Evolutionary conservation across 1,139 yeast genomes (phyloP), one percentile per base, ranked within the genome.

Genomic region (Diutina pseudorugosa): DNA sequence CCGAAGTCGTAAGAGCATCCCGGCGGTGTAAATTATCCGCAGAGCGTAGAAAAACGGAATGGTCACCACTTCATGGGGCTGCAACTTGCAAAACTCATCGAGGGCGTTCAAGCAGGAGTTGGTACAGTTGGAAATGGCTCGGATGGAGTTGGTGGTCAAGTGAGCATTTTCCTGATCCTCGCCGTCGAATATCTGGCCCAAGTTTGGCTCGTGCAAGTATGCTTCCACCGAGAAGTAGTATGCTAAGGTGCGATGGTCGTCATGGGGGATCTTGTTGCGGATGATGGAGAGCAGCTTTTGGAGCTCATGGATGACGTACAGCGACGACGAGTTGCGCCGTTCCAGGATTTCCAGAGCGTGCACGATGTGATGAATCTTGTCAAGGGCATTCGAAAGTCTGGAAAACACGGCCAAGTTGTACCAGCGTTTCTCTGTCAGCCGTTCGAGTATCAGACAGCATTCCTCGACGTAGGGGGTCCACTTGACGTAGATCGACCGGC

Each of bases 201-300:
- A 45, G 53, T 64, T 69, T 55, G 80, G 81, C 61, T 83, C 94
- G 63, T 85, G 85, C 19, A 88, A 67, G 61, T 81, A 85, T 0
- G 93, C 91, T 58, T 85, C 88, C 14, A 85, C 82, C 0, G 93
- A 77, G 58, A 77, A 78, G 58, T 73, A 77, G 63, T 76, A 83
- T 0, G 84, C 72, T 61, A 76, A 62, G 42, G 73, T 62, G 9
- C 73, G 67, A 56, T 72, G 72, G 53, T 77, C 72, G 36, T 68
- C 66, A 4, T 64, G 59, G 3, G 67, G 62, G 23, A 82, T 73
- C 50, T 65, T 64, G 19, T 56, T 55, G 55, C 67, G 71, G 41
- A 80, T 63, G 1, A 58, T 57, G 40, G 68, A 67, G 52, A 83
- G 66, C 52, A 69, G 69, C 45, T 64, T 63, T 55, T 75, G 76